Evolutionary conservation across 768 basidiomycete species (phyloP), one percentile per base, ranked within the genome.

Genomic region (Kwoniella dendrophila): DNA sequence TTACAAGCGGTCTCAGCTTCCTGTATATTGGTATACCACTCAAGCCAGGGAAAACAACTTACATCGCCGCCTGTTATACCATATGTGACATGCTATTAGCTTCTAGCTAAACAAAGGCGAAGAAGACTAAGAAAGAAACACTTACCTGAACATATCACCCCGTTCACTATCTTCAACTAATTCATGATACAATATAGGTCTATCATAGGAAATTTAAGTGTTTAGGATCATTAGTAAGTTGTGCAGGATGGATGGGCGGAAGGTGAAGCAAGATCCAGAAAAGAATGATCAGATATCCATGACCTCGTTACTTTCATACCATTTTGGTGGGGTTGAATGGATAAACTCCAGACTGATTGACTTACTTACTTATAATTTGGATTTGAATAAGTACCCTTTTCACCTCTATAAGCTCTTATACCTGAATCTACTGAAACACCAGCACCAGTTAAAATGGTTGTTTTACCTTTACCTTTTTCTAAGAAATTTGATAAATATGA

Each of bases 381-480:
- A 69, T 80, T 79, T 43, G 67, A 73, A 70, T 77, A 77, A 49
- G 69, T 71, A 22, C 93, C 93, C 72, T 94, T 90, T 63, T 82
- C 73, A 0, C 93, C 93, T 59, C 93, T 82, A 79, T 97, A 96
- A n/a, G 93, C 92, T 67, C 91, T 83, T 63, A 98, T 95, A 45
- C 95, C 95, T 27, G 89, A 91, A 78, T 97, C 95, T 29, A 97
- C 93, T 76, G 89, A 90, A 67, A 96, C 90, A 6, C 95, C 95
- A 0, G 95, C 95, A 2, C 93, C 93, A 0, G 92, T 93, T 56
- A 97, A 76, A 16, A 92, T 81, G 0, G 87, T 81, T 49, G 86
- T 78, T 61, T 75, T 76, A 49, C 75, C 85, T 77, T 86, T 87
- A n/a, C 91, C 90, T 3, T 82, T 80, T 0, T 82, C 79, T 20